Evolutionary conservation across 1,284 basidiomycete genomes (phyloP).

Genomic region (Cryptococcus jaspeensis): DNA sequence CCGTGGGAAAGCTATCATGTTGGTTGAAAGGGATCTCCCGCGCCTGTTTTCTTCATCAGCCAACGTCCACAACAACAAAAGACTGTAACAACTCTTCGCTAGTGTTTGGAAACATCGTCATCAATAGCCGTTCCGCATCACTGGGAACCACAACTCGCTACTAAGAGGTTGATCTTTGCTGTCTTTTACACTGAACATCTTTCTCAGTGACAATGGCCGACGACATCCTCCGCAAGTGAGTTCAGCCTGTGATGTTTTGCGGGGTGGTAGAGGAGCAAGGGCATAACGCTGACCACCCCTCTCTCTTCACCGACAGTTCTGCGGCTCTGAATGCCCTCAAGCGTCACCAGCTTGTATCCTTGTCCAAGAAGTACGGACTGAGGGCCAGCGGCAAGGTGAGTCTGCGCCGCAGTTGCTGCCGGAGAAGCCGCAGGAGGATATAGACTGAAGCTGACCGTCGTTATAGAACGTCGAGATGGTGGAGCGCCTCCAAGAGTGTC

Average conservation of each 20-base stretch:
- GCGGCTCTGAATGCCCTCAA: slow-evolving; percentile 45
- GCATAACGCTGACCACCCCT: too few relatives aligned
- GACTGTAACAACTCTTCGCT: background rate
- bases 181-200: background rate
- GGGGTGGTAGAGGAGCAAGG: too few relatives aligned
- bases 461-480: slow-evolving; percentile 44
- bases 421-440: background rate
- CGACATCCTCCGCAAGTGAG: slow-evolving; percentile 33
- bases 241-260: background rate
- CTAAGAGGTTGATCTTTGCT: background rate
- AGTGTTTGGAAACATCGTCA: background rate
- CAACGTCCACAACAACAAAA: slow-evolving; percentile 8
- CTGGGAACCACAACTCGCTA: background rate
- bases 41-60: slow-evolving; percentile 16
- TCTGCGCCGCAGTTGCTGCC: background rate
- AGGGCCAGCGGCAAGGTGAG: slow-evolving; percentile 49
- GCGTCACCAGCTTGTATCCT: slow-evolving; percentile 46
- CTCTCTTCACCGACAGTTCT: slow-evolving; percentile 20
- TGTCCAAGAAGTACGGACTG: slow-evolving; percentile 47
- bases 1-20: slow-evolving; percentile 22
- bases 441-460: slow-evolving; percentile 8
- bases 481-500: slow-evolving; percentile 42
- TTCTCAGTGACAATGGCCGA: slow-evolving; percentile 16
- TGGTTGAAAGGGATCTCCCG: slow-evolving; percentile 12
- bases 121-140: background rate